Evolutionary conservation across 306 rosid species (phyloP).

Genomic region (Fragaria ananassa): DNA sequence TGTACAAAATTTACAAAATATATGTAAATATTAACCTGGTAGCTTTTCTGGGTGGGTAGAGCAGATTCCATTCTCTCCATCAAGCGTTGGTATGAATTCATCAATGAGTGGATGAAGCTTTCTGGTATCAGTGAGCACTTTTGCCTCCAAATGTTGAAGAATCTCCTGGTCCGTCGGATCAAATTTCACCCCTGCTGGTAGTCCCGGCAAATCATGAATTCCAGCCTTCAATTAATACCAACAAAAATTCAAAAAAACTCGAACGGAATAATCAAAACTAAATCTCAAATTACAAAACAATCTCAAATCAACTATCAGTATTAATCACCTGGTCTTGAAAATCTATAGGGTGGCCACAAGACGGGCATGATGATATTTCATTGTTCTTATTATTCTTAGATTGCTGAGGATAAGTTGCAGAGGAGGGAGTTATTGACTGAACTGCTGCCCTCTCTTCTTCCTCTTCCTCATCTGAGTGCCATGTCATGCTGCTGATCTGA

Average conservation of each 20-base stretch:
- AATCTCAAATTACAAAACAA: background rate
- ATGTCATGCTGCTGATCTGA: slow-evolving; percentile 42
- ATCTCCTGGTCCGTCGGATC: slow-evolving; percentile 89
- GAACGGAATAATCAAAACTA: background rate
- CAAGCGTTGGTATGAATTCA: slow-evolving; percentile 78
- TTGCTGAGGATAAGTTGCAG: background rate
- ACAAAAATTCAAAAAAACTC: background rate
- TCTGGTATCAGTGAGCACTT: slow-evolving; percentile 44
- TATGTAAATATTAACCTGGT: slow-evolving; percentile 50
- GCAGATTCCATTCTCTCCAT: slow-evolving; percentile 88
- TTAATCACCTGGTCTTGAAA: slow-evolving; percentile 57
- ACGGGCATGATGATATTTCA: slow-evolving; percentile 60
- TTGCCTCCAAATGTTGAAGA: slow-evolving; percentile 81
- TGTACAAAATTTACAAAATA: background rate
- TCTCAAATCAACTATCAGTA: background rate
- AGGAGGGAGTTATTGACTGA: slow-evolving; percentile 22
- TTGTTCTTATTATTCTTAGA: slow-evolving; percentile 5
- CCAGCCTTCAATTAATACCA: slow-evolving; percentile 33
- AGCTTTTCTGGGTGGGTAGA: slow-evolving; percentile 89
- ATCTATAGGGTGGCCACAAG: slow-evolving; percentile 65
- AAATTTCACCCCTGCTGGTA: slow-evolving; percentile 89
- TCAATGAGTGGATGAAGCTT: slow-evolving; percentile 86
- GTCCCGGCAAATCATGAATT: slow-evolving; percentile 65
- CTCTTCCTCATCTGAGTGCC: slow-evolving; percentile 56
- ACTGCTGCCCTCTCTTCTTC: slow-evolving; percentile 37